phyloP scores from a whole-genome alignment of 2,329 filamentous ascomycete genomes.

The Calonectria pteridis region DNA sequence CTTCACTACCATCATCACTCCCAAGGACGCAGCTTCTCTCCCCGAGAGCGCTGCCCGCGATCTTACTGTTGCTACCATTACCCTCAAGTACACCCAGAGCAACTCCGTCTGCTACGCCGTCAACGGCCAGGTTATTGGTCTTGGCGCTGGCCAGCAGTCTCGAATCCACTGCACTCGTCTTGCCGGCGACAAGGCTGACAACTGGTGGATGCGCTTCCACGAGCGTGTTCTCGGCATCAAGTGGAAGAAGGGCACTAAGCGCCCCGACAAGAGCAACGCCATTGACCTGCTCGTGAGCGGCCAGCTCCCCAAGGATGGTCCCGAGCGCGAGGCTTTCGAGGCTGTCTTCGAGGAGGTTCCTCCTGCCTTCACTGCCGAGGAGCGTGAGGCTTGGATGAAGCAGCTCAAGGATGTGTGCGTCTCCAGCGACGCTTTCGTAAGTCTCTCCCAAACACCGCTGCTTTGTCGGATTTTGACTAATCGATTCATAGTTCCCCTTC shows the following conservation, averaged over 20 bases:
- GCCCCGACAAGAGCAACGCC: constrained; percentile 97
- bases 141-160: constrained; percentile 96
- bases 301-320: constrained; percentile 83
- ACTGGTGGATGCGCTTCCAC: constrained; percentile 99
- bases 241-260: constrained; percentile 98
- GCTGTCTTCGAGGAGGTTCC: constrained; percentile 92
- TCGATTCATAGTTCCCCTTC: constrained; percentile 83
- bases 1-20: constrained; percentile 87
- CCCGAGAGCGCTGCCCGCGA: constrained; percentile 88
- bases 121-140: constrained; percentile 92
- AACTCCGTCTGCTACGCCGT: constrained; percentile 99
- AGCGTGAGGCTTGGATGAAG: constrained; percentile 87
- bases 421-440: constrained; percentile 94
- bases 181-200: constrained; percentile 97
- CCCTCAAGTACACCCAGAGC: constrained; percentile 98
- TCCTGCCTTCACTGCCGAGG: constrained; percentile 81
- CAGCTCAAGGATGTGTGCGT: constrained; percentile 87
- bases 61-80: constrained; percentile 94
- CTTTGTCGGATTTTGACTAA: constrained; percentile 38
- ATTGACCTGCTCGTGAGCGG: constrained; percentile 96
- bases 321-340: constrained; percentile 90
- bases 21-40: constrained; percentile 80
- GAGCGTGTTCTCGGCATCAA: constrained; percentile 87
- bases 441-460: constrained; percentile 50
- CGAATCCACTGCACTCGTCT: constrained; percentile 98